phyloP scores from a whole-genome alignment of 2,329 filamentous ascomycete species.

The Cadophora gregata region DNA sequence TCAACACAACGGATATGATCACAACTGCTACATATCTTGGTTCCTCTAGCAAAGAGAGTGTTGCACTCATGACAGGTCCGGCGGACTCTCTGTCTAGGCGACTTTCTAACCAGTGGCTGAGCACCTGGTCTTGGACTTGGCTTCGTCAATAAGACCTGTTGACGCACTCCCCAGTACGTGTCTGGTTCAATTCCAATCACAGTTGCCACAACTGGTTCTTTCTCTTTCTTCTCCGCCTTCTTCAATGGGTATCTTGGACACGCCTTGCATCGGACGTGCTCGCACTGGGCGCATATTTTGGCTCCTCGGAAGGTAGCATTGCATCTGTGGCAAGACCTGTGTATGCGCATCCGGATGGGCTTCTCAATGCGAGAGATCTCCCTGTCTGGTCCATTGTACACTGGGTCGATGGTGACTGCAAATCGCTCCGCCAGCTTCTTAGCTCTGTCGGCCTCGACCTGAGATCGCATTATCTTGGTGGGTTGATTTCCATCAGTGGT shows the following conservation, averaged over 20 bases:
- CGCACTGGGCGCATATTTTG: conserved; percentile 77
- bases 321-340: conserved; percentile 83
- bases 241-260: conserved; percentile 73
- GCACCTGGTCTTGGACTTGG: conserved; percentile 67
- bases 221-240: conserved; percentile 58
- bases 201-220: conserved; percentile 50
- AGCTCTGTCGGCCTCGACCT: conserved; percentile 43
- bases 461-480: conserved; percentile 37
- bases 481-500: conserved; percentile 27
- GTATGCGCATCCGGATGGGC: conserved; percentile 78
- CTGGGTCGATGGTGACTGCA: conserved; percentile 44
- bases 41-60: conserved; percentile 62
- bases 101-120: conserved; percentile 75
- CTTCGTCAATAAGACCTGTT: conserved; percentile 62
- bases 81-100: conserved; percentile 74
- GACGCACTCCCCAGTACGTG: conserved; percentile 40
- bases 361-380: conserved; percentile 66
- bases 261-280: conserved; percentile 80
- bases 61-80: conserved; percentile 79
- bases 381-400: conserved; percentile 36
- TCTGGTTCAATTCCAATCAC: conserved; percentile 40
- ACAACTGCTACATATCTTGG: conserved; percentile 72
- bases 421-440: conserved; percentile 47
- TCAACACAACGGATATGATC: conserved; percentile 77
- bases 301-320: conserved; percentile 73